These are phyloP conservation scores for Cladophialophora yegresii DNA, from an alignment of 2,329 filamentous ascomycete genomes.

Conservation along the genomic window DNA sequence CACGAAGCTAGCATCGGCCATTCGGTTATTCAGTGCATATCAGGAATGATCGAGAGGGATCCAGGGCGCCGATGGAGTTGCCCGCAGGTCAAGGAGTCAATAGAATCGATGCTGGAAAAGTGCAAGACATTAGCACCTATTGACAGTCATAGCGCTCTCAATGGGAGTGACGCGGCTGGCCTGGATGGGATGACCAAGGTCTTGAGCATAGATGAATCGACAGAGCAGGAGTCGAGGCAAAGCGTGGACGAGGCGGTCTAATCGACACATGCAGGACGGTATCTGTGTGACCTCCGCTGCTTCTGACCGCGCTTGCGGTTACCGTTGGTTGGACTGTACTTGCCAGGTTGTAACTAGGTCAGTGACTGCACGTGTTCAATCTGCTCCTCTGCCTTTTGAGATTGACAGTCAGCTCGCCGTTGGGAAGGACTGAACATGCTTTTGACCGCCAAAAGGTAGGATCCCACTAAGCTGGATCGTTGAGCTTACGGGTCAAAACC, in stretches of 20 bases:
- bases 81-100: conserved; percentile 41
- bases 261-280: not conserved
- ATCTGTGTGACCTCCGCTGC: not conserved
- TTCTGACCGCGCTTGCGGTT: not conserved
- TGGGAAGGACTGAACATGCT: not conserved
- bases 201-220: not conserved
- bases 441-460: too few species aligned
- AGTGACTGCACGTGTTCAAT: not conserved
- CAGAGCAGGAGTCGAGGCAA: not conserved
- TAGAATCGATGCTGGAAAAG: conserved; percentile 36
- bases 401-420: not conserved
- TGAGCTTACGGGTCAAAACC: not conserved
- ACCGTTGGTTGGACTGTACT: not conserved
- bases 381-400: not conserved
- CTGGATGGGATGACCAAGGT: not conserved
- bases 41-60: conserved; percentile 47
- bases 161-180: not conserved
- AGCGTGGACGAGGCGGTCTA: not conserved
- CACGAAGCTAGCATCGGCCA: conserved; percentile 40
- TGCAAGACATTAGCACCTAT: not conserved
- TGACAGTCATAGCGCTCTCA: not conserved
- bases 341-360: not conserved
- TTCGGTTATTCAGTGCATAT: conserved; percentile 44
- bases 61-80: conserved; percentile 45
- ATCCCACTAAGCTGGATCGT: not conserved